phyloP scores from a whole-genome alignment of 176 grass and related monocot genomes.

The Lolium rigidum region DNA sequence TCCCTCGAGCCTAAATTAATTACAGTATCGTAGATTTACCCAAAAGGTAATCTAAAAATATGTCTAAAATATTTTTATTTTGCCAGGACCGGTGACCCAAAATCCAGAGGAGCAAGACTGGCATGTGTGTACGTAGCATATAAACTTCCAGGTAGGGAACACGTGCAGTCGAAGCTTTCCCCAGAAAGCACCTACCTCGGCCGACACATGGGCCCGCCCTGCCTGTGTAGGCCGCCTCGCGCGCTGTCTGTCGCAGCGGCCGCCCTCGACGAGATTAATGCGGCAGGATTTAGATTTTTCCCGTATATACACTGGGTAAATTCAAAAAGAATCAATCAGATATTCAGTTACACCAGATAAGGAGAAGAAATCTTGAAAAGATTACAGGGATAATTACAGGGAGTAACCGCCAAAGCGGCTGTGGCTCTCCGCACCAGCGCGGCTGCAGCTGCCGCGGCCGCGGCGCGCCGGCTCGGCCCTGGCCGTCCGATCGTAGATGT shows the following conservation, averaged over 20 bases:
- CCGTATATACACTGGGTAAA: no score
- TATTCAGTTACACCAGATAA: constrained; percentile 19
- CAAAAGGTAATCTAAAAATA: no score
- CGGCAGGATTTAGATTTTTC: no score
- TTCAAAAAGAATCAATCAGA: no score
- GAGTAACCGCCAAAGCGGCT: constrained; percentile 36
- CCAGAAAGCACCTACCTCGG: constrained; percentile 46
- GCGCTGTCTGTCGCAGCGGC: background rate
- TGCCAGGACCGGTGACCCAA: background rate
- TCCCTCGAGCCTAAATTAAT: no score
- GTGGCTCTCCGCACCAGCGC: constrained; percentile 54
- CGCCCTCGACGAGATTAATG: background rate
- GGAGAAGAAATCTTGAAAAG: background rate
- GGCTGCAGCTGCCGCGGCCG: constrained; percentile 35
- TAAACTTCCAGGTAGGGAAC: background rate
- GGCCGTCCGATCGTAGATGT: background rate
- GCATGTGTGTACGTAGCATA: constrained; percentile 15
- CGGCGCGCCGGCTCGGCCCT: constrained; percentile 6
- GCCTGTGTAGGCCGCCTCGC: background rate
- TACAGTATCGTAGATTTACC: no score
- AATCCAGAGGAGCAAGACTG: background rate
- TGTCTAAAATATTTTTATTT: no score
- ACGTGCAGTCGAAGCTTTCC: constrained; percentile 60
- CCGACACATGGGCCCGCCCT: constrained; percentile 34
- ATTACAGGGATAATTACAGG: background rate